A percentile compares a stretch with the other conserved stretches of the same genome.
Conservation (phyloP, 495 filamentous ascomycete species). For the Cudoniella acicularis region DNA sequence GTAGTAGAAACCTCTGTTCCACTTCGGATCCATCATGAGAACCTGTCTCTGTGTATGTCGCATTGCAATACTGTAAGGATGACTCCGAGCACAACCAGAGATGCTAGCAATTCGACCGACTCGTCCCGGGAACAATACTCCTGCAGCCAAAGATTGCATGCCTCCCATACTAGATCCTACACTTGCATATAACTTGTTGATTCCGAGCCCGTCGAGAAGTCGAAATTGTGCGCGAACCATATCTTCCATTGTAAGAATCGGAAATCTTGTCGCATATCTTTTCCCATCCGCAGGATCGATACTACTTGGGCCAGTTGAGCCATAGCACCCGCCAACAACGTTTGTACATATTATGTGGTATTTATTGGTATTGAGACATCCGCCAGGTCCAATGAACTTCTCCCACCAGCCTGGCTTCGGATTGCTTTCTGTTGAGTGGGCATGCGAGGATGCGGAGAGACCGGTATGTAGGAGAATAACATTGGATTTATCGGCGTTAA, state of each 20-base stretch:
- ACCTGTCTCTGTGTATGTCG: slow-evolving; percentile 97
- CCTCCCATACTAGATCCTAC: slow-evolving; percentile 97
- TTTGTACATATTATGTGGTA: slow-evolving; percentile 97
- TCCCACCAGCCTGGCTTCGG: slow-evolving; percentile 97
- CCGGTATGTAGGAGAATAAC: slow-evolving; percentile 91
- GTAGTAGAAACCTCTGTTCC: slow-evolving; percentile 97
- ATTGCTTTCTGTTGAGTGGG: slow-evolving; percentile 81
- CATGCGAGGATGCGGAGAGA: slow-evolving; percentile 92
- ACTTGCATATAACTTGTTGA: slow-evolving; percentile 81
- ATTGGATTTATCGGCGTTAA: slow-evolving; percentile 83
- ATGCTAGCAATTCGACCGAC: slow-evolving; percentile 83
- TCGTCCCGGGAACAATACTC: slow-evolving; percentile 78
- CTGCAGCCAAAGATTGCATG: slow-evolving; percentile 93
- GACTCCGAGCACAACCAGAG: slow-evolving; percentile 89
- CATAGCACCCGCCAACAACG: slow-evolving; percentile 93
- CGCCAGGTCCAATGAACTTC: slow-evolving; percentile 91
- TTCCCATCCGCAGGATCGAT: slow-evolving; percentile 86
- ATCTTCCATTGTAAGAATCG: slow-evolving; percentile 93
- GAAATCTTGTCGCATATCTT: slow-evolving; percentile 91
- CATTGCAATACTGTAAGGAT: slow-evolving; percentile 99
- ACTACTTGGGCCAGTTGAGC: slow-evolving; percentile 86
- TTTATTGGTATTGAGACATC: slow-evolving; percentile 82
- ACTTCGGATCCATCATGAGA: slow-evolving; percentile 97
- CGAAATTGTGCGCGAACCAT: slow-evolving; percentile 97
- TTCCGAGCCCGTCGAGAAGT: slow-evolving; percentile 75